These are phyloP conservation scores for Cystoisospora suis DNA, from an alignment of 169 alveolate genomes.

Conservation along the genomic window DNA sequence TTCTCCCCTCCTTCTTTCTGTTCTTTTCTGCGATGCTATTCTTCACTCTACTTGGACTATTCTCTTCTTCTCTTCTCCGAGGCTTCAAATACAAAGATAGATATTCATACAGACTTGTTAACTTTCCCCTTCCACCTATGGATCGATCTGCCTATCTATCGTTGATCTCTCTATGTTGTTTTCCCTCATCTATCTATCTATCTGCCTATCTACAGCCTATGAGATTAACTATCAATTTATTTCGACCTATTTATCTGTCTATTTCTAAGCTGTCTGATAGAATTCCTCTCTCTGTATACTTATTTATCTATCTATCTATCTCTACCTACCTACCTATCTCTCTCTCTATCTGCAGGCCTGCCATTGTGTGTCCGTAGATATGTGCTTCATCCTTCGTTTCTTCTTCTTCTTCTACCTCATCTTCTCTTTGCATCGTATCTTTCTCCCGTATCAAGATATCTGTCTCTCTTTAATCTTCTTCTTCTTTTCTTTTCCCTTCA, in stretches of 20 bases:
- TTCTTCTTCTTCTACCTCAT: background rate
- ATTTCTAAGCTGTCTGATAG: background rate
- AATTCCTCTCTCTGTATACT: background rate
- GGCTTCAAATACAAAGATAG: background rate
- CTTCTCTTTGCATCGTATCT: background rate
- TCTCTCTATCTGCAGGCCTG: background rate
- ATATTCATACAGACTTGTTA: background rate
- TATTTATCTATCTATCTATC: background rate
- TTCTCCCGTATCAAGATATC: background rate
- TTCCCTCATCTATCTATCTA: background rate
- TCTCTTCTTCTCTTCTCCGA: background rate
- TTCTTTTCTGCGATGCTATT: too few species aligned
- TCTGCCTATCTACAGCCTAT: background rate
- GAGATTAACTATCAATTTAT: too few species aligned
- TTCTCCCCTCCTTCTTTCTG: too few species aligned
- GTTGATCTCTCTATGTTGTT: background rate
- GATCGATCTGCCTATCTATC: background rate
- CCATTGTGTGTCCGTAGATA: background rate
- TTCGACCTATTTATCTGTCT: background rate
- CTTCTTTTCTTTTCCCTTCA: background rate
- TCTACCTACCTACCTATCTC: background rate
- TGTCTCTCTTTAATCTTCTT: background rate
- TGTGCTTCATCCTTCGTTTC: background rate
- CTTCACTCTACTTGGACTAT: too few species aligned
- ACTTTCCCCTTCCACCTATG: background rate